These are phyloP conservation scores for Thelephora aurantiotincta DNA, from an alignment of 768 basidiomycete genomes.

Conservation along the genomic window DNA sequence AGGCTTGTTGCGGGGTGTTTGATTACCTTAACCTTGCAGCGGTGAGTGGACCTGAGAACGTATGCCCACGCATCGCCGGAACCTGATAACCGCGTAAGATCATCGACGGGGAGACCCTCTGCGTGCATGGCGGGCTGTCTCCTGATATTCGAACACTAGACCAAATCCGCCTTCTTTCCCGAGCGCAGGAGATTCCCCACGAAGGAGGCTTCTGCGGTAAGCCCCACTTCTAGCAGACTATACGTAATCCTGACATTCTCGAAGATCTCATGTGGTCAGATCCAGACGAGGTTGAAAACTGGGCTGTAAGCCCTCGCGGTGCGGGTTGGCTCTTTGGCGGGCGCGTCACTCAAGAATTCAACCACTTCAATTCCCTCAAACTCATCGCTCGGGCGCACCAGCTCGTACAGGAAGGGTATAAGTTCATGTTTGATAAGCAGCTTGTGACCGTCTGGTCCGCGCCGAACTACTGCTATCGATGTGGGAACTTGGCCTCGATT, in stretches of 20 bases:
- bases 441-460: conserved; percentile 92
- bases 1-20: conserved; percentile 92
- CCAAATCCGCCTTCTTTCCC: conserved; percentile 82
- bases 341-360: conserved; percentile 85
- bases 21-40: conserved; percentile 93
- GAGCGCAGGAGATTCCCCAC: conserved; percentile 97
- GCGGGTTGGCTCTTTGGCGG: conserved; percentile 93
- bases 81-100: conserved; percentile 40
- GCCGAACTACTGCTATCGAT: conserved; percentile 76
- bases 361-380: conserved; percentile 75
- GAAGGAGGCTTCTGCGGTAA: conserved; percentile 94
- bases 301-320: conserved; percentile 94
- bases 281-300: conserved; percentile 87
- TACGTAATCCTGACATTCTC: neutral
- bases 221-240: conserved; percentile 6
- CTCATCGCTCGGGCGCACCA: conserved; percentile 95
- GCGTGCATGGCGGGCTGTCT: conserved; percentile 92
- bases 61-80: neutral
- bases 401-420: conserved; percentile 90
- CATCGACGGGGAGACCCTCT: conserved; percentile 84
- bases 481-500: conserved; percentile 87
- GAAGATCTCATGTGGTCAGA: conserved; percentile 98
- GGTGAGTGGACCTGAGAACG: conserved; percentile 27
- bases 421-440: conserved; percentile 90
- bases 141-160: conserved; percentile 93